Percentiles rank a stretch among this genome's conserved stretches.
These are phyloP conservation scores for Mycena indigotica DNA, from an alignment of 768 basidiomycete species.

Conservation along the genomic window DNA sequence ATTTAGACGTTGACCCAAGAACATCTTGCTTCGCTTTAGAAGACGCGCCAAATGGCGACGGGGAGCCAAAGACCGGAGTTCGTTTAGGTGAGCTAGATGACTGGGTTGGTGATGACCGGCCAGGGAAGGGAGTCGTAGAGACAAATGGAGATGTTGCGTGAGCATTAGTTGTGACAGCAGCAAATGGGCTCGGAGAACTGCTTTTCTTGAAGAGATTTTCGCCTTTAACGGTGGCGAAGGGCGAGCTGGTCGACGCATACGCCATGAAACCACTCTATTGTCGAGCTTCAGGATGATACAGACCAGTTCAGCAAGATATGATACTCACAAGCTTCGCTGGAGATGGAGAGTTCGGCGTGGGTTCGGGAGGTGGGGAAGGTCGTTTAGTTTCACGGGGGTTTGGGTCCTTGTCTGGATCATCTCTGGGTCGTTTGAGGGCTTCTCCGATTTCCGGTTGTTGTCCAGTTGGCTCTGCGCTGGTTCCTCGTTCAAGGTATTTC, in stretches of 20 bases:
- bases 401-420: conserved; percentile 33
- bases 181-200: conserved; percentile 31
- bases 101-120: conserved; percentile 22
- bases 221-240: conserved; percentile 74
- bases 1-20: conserved; percentile 42
- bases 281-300: conserved; percentile 8
- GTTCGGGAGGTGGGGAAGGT: conserved; percentile 71
- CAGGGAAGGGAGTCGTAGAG: conserved; percentile 11
- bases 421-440: conserved; percentile 21
- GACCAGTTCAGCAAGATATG: conserved; percentile 12
- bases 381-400: conserved; percentile 28
- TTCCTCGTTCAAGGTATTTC: conserved; percentile 67
- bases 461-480: conserved; percentile 57
- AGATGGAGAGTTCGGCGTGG: conserved; percentile 35
- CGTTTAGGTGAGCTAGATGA: conserved; percentile 16
- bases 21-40: conserved; percentile 55
- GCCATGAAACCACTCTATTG: conserved; percentile 74
- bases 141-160: conserved; percentile 21
- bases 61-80: conserved; percentile 17
- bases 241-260: conserved; percentile 73
- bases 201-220: conserved; percentile 55
- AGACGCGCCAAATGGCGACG: conserved; percentile 28
- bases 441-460: conserved; percentile 13
- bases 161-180: conserved; percentile 30
- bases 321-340: conserved; percentile 51